phyloP scores from a whole-genome alignment of 2,329 filamentous ascomycete genomes.

The Mollisia scopiformis region DNA sequence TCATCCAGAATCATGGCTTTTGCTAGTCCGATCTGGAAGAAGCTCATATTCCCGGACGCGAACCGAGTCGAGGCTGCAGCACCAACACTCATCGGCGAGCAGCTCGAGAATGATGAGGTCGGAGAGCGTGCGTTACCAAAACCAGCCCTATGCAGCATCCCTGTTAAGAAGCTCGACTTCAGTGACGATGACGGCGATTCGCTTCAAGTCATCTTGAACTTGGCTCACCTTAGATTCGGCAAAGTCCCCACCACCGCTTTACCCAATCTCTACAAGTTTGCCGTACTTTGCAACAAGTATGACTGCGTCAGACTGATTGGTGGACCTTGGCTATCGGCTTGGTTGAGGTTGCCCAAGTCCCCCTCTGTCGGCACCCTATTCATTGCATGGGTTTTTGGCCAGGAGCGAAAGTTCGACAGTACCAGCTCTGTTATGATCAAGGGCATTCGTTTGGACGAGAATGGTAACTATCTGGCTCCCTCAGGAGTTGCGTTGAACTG shows the following conservation, averaged over 20 bases:
- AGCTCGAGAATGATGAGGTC: neutral
- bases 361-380: neutral
- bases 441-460: neutral
- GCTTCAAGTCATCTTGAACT: conserved; percentile 10
- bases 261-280: conserved; percentile 3
- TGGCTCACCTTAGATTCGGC: conserved; percentile 14
- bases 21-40: neutral
- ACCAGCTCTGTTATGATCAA: neutral
- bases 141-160: neutral
- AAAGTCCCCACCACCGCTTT: neutral
- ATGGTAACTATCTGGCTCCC: neutral
- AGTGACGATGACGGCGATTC: conserved; percentile 10
- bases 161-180: conserved; percentile 2
- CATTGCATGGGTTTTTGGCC: neutral
- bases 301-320: conserved; percentile 9
- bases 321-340: conserved; percentile 2
- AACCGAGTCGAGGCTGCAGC: neutral
- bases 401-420: neutral
- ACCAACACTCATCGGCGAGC: too few species aligned
- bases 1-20: neutral
- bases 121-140: neutral
- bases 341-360: neutral
- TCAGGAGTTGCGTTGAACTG: neutral
- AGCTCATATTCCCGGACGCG: neutral
- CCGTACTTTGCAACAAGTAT: conserved; percentile 17